Evolutionary conservation across 2,329 filamentous ascomycete species (phyloP), one percentile per base, ranked within the genome.

Genomic region (Aspergillus fumigatus): DNA sequence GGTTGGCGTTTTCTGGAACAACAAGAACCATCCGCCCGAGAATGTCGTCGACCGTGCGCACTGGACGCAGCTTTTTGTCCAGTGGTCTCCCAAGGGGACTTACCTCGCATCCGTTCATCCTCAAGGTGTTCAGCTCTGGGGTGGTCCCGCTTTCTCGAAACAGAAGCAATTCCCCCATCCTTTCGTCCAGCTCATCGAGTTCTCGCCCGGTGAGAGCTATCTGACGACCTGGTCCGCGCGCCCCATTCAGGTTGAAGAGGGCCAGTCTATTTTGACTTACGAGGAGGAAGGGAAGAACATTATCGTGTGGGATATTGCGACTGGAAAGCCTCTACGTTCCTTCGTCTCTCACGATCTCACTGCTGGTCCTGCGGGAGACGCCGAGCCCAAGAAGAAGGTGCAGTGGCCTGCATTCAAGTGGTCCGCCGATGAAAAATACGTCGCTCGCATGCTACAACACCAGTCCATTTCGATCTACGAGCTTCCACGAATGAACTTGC

Each of bases 271-370:
- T n/a, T 82, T 97, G 51, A 87, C 90, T 3, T 81, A 92, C 59
- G 94, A 97, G 69, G 94, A 99, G 70, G 93, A 99, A 67, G 94
- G 94, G 75, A 97, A 97, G 83, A 97, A 97, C 83, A 97, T 97
- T 76, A 89, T 99, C 70, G 92, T 99, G 70, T 99, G 94, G 94
- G 93, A 97, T 70, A 88, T 97, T 60, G 89, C 90, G 52, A 94
- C 93, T 9, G 87, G 86, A 67, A 89, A 93, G 74, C 91, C 93
- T 55, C 83, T 99, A 51, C 89, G 94, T 62, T 97, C 94, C 0
- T 99, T 99, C 72, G 87, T 90, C 61, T 96, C 93, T 65, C 84
- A 96, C 62, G 94, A 99, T 65, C 78, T 90, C 48, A 61, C 72
- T 25, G 68, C 72, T 48, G 68, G 71, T 14, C 85, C 89, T 29